Evolutionary conservation across 352 stramenopile species (phyloP), one percentile per base, ranked within the genome.

Genomic region (Globisporangium iwayamae): DNA sequence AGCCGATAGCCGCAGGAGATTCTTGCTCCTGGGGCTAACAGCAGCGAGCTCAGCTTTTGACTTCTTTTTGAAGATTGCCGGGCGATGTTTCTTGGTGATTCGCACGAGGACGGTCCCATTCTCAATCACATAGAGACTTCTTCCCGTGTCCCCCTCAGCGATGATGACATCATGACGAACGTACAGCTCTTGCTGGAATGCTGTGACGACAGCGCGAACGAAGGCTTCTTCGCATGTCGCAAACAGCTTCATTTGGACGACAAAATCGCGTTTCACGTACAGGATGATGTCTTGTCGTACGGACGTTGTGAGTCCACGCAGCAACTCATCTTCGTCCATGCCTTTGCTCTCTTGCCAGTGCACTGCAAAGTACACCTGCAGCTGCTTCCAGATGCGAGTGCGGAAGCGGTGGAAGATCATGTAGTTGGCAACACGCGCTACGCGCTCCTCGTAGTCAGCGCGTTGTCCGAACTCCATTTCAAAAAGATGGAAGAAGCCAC

Each of bases 111-210:
- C 70, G 5, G 58, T 60, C 11, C 84, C 82, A 43, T 62, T 86
- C 59, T 91, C 82, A 43, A 91, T 85, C 22, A 88, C 80, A 60
- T 88, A 91, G 20, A 91, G 68, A 54, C 76, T 88, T 43, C 81
- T 71, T 36, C 74, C 78, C 10, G 71, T 74, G 61, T 90, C 79
- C 0, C 81, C 84, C 30, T 84, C 72, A 25, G 77, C 69, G 59
- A 91, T 93, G 66, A 93, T 90, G 10, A 90, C 72, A 38, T 93
- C 81, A 50, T 90, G 88, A 18, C 76, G 75, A 30, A 91, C 84
- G 36, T 83, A 93, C 30, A 90, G 77, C 54, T 93, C 84, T 46
- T 81, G 80, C 55, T 90, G 69, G n/a, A 93, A 77, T 18, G 82
- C 75, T 8, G 81, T 66, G 43, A 90, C 74, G 14, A 91, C 72